phyloP scores from a whole-genome alignment of 2,329 filamentous ascomycete genomes.

The Immersiporthe knoxdaviesiana region DNA sequence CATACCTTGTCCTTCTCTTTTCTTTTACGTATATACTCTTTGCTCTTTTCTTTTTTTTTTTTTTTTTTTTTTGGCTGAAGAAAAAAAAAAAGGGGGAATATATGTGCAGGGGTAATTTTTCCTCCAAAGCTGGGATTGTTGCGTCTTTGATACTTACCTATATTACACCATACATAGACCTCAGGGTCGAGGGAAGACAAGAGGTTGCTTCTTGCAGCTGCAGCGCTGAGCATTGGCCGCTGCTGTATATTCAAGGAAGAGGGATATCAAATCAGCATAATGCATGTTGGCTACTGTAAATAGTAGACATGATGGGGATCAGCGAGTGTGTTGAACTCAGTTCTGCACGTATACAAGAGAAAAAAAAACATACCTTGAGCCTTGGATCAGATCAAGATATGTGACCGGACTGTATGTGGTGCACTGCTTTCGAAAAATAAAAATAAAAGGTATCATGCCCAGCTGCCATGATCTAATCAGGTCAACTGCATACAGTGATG shows the following conservation, averaged over 20 bases:
- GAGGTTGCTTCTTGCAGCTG: conserved; percentile 9
- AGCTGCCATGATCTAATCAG: neutral
- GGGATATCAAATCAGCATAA: neutral
- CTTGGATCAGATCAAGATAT: neutral
- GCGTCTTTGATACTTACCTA: conserved; percentile 12
- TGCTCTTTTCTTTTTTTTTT: conserved; percentile 4
- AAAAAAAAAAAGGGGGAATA: conserved; percentile 16
- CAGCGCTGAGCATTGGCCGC: conserved; percentile 9
- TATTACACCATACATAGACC: conserved; percentile 24
- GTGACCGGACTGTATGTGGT: neutral
- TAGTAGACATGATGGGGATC: neutral
- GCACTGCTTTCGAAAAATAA: neutral
- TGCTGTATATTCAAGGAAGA: neutral
- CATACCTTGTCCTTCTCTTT: neutral
- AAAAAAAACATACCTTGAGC: neutral
- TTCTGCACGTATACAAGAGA: neutral
- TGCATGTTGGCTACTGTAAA: neutral
- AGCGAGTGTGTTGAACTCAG: neutral
- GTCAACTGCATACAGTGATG: neutral
- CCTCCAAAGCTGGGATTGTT: neutral
- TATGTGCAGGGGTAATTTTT: conserved; percentile 13
- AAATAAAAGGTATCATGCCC: too few species aligned
- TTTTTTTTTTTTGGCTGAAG: neutral
- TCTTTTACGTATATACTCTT: conserved; percentile 6
- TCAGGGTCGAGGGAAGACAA: neutral